phyloP scores from a whole-genome alignment of 257 asterid genomes.

The Solanum paucissectum region DNA sequence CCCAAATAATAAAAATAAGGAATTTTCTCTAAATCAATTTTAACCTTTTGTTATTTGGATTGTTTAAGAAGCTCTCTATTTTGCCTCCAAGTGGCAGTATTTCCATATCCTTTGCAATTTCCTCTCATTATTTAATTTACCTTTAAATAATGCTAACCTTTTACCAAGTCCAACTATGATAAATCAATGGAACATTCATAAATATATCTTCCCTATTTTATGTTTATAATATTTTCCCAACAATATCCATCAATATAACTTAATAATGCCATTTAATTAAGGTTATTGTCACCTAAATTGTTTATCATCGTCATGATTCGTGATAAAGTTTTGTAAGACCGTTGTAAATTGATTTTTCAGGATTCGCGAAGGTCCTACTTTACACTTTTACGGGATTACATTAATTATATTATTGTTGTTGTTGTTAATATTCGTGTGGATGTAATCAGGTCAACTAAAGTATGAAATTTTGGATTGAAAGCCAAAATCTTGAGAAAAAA shows the following conservation, averaged over 20 bases:
- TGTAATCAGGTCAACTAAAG: background rate
- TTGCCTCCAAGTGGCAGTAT: constrained; percentile 56
- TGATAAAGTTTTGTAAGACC: background rate
- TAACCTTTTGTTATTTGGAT: constrained; percentile 12
- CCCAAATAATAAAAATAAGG: background rate
- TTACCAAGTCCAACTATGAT: background rate
- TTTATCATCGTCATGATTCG: background rate
- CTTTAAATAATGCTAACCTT: background rate
- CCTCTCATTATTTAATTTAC: background rate
- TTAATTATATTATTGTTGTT: background rate
- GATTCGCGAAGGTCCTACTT: background rate
- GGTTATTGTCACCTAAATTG: background rate
- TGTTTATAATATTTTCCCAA: background rate
- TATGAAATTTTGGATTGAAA: background rate
- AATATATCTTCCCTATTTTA: background rate
- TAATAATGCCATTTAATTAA: background rate
- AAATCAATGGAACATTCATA: background rate
- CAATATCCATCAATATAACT: background rate
- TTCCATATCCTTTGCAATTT: background rate
- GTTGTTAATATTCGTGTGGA: background rate
- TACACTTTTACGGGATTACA: rapidly evolving
- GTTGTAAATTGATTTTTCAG: background rate
- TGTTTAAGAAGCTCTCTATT: constrained; percentile 3
- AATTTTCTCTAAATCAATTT: background rate
- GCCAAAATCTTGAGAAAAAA: background rate